Evolutionary conservation across 1,284 basidiomycete genomes (phyloP), one percentile per base, ranked within the genome.

Genomic region (Sanghuangporus weigelae): DNA sequence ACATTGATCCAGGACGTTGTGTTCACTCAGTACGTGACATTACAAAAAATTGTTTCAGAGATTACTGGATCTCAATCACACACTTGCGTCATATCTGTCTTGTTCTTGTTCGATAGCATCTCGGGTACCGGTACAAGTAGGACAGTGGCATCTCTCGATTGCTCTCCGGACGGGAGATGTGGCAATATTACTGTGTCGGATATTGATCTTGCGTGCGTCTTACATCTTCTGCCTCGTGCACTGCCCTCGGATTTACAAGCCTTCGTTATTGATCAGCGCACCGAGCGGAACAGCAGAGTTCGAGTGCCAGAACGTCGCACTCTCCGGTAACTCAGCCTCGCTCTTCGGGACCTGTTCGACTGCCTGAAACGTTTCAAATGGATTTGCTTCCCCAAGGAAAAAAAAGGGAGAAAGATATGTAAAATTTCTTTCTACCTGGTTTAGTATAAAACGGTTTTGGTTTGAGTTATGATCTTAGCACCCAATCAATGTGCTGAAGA

Each of bases 51-150:
- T 21, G 21, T 57, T 57, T 57, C 1, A 57, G n/a, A 49, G 2
- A 7, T 21, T 36, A 11, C 3, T 55, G 11, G 21, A 19, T 2
- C 21, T 57, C n/a, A 31, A 3, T 14, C 7, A 12, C 48, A 36
- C n/a, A 26, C 12, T 36, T 21, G 23, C 19, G 7, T 1, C 8
- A n/a, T n/a, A 26, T 19, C 58, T 26, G 36, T 10, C 7, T 7
- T 53, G 12, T 36, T 60, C 44, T n/a, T 31, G 40, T 72, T 72
- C 67, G 61, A 50, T 66, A 82, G 83, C 66, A 81, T 86, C 62
- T 78, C 80, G 16, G 86, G 86, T 1, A 85, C 83, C 19, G 80
- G 81, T 1, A 84, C 82, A 1, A 77, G 79, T 51, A 72, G 78
- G 2, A 78, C 79, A 1, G 85, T 87, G 3, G 85, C 83, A 4